phyloP scores from a whole-genome alignment of 148 eudicot species.

The Suaeda aralocaspica region DNA sequence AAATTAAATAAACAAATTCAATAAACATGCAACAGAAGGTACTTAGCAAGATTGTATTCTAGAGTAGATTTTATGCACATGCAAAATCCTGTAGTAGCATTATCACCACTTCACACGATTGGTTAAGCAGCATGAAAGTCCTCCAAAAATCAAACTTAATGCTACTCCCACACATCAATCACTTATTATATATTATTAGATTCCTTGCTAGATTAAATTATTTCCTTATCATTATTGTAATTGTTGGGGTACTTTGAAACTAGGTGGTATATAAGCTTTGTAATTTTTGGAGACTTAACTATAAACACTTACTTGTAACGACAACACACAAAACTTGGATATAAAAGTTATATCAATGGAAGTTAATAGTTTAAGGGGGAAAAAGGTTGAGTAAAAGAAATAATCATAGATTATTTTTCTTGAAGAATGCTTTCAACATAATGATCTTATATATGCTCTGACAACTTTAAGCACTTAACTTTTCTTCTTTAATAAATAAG shows the following conservation, averaged over 20 bases:
- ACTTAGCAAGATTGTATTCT: constrained; percentile 16
- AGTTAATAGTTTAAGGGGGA: neutral
- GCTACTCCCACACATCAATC: constrained; percentile 16
- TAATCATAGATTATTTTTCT: constrained; percentile 8
- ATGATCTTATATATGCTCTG: neutral
- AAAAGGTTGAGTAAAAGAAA: neutral
- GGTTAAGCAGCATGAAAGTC: constrained; percentile 17
- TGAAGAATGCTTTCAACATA: neutral
- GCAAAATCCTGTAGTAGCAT: constrained; percentile 5
- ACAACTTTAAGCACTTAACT: constrained; percentile 1
- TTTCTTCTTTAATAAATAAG: neutral
- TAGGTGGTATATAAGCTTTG: neutral
- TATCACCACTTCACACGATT: constrained; percentile 22
- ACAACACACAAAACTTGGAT: constrained; percentile 5
- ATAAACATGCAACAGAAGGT: neutral
- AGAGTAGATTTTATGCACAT: constrained; percentile 29
- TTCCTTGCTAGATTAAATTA: constrained; percentile 15
- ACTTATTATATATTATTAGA: constrained; percentile 6
- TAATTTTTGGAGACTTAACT: neutral
- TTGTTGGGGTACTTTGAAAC: neutral
- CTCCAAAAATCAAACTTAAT: neutral
- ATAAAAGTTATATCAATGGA: neutral
- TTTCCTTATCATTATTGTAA: neutral
- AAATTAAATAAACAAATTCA: no score
- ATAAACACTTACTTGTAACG: neutral